Evolutionary conservation across 2,329 filamentous ascomycete species (phyloP).

Genomic region (Trichoderma sp.): DNA sequence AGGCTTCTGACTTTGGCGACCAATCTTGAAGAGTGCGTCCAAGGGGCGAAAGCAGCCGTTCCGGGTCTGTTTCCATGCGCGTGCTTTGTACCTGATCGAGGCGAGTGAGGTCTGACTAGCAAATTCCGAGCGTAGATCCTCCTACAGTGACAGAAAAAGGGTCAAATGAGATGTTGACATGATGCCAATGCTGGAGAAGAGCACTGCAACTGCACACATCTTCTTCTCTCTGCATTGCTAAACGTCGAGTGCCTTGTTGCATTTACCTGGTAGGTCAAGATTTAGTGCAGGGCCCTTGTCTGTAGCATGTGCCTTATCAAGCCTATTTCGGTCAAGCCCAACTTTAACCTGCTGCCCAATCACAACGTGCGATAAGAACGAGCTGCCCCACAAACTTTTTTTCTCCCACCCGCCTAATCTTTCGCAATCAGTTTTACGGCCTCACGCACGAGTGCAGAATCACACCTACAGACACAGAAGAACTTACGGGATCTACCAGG

Average conservation of each 20-base stretch:
- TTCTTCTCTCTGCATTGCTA: background rate
- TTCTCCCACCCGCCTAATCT: constrained; percentile 38
- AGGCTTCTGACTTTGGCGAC: no score
- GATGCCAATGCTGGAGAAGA: no score
- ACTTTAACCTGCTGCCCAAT: constrained; percentile 33
- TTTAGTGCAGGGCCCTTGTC: constrained; percentile 4
- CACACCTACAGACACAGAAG: background rate
- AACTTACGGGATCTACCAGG: background rate
- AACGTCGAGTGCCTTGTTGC: background rate
- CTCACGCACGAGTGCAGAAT: background rate
- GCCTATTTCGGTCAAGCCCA: background rate
- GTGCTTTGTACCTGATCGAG: no score
- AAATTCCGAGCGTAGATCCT: no score
- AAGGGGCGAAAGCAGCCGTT: no score
- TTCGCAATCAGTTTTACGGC: constrained; percentile 25
- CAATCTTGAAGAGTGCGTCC: no score
- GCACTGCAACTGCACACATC: no score
- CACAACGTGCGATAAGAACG: constrained; percentile 35
- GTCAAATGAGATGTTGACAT: no score
- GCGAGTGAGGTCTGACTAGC: no score
- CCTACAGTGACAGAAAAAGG: no score
- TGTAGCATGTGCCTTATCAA: background rate
- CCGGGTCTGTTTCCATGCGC: no score
- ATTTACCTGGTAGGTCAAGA: background rate
- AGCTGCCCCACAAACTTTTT: constrained; percentile 38